Evolutionary conservation across 2,329 filamentous ascomycete genomes (phyloP), one percentile per base, ranked within the genome.

Genomic region (Phoma sp.): DNA sequence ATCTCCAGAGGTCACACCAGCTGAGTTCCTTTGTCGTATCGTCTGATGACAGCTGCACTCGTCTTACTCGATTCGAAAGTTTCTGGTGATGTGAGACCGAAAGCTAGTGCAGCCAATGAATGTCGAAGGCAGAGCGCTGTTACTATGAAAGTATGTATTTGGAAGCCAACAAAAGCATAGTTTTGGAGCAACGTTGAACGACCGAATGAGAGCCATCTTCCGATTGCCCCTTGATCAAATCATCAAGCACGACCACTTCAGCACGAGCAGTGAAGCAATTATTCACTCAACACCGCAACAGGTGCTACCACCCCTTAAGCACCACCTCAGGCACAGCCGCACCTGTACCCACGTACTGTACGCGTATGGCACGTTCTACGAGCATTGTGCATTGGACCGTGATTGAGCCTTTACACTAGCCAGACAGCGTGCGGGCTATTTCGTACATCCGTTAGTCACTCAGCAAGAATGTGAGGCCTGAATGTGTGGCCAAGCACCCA

Each of bases 251-350:
- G 27, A 9, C 27, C 9, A 9, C 27, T 29, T 29, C 13, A 35
- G 13, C 37, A 25, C 6, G 23, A 27, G 4, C 9, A 22, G 7
- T 40, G 14, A 7, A 18, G 4, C 9, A 39, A 39, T 14, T 36
- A 2, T 8, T 33, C 32, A 33, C 32, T 13, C 32, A 33, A 8
- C 7, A 33, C 13, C 32, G 38, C 43, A 11, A 53, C 30, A n/a
- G 18, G 33, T 43, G 47, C 38, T 37, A 33, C 43, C 40, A 36
- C 38, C 50, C 50, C 50, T 53, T 37, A 33, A 42, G 46, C 33
- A 37, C 27, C 36, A 11, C 37, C 36, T 46, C 43, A 38, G 45
- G 38, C 50, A 14, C 38, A 25, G 37, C 36, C 43, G 37, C 32
- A 14, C 36, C 24, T 32, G 43, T 41, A 43, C 37, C 14, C 22